phyloP scores from a whole-genome alignment of 371 early-diverging fungal species.

The Rhizopus stolonifer region DNA sequence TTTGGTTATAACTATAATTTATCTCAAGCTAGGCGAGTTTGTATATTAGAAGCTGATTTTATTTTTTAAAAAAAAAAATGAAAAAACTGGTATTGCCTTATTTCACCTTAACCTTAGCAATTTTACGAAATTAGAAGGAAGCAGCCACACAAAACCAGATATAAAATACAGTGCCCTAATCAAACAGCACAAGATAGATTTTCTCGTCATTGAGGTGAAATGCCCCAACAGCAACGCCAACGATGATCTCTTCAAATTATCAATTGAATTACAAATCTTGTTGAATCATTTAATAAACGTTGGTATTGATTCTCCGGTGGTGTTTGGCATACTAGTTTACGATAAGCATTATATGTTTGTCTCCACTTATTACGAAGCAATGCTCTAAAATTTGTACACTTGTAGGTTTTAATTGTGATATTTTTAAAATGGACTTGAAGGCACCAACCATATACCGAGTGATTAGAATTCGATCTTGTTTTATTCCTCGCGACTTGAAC shows the following conservation, averaged over 20 bases:
- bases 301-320: not conserved
- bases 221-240: not conserved
- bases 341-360: not conserved
- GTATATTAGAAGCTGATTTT: not conserved
- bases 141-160: conserved; percentile 1
- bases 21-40: conserved; percentile 8
- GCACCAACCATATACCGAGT: not conserved
- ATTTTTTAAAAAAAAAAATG: not conserved
- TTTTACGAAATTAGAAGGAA: conserved; percentile 1
- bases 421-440: not conserved
- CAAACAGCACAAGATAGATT: not conserved
- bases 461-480: conserved; percentile 2
- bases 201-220: not conserved
- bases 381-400: conserved; percentile 1
- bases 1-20: conserved; percentile 6
- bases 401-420: conserved; percentile 1
- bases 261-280: conserved; percentile 1
- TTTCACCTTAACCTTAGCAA: not conserved
- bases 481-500: conserved; percentile 5
- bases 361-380: not conserved
- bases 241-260: not conserved
- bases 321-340: not conserved
- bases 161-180: not conserved
- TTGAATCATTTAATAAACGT: not conserved
- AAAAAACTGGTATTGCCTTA: not conserved